phyloP scores from a whole-genome alignment of 306 rosid species.

The Gastrolobium villosum region DNA sequence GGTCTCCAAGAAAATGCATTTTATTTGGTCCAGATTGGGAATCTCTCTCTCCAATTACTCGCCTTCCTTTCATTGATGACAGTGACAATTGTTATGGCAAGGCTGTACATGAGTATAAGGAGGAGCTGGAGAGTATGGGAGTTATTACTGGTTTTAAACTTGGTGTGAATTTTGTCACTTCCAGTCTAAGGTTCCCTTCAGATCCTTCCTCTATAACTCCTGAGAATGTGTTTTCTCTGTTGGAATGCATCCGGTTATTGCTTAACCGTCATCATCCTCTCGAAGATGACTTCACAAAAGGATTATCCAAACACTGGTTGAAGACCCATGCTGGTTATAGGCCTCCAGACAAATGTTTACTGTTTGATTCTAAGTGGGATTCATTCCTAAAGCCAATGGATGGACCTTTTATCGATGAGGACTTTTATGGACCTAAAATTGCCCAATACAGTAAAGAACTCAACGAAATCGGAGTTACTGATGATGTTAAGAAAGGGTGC shows the following conservation, averaged over 20 bases:
- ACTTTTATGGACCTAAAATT: slow-evolving; percentile 57
- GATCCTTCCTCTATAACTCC: slow-evolving; percentile 50
- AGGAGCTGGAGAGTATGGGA: slow-evolving; percentile 66
- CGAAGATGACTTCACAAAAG: slow-evolving; percentile 35
- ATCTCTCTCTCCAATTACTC: slow-evolving; percentile 56
- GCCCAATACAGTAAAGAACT: slow-evolving; percentile 54
- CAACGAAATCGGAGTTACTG: slow-evolving; percentile 52
- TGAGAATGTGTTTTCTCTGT: slow-evolving; percentile 53
- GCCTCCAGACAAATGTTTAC: slow-evolving; percentile 60
- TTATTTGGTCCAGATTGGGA: slow-evolving; percentile 65
- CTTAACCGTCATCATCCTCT: slow-evolving; percentile 23
- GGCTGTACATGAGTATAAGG: slow-evolving; percentile 46
- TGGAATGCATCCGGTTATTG: slow-evolving; percentile 57
- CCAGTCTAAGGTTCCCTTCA: slow-evolving; percentile 46
- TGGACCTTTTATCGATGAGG: slow-evolving; percentile 69
- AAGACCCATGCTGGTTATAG: slow-evolving; percentile 60
- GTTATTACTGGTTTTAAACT: slow-evolving; percentile 55
- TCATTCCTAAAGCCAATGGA: slow-evolving; percentile 51
- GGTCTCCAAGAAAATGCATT: slow-evolving; percentile 63
- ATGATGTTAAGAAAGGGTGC: slow-evolving; percentile 50
- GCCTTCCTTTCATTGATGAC: slow-evolving; percentile 72
- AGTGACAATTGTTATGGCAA: slow-evolving; percentile 54
- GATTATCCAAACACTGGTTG: slow-evolving; percentile 60
- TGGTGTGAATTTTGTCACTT: slow-evolving; percentile 58
- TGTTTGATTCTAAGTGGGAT: slow-evolving; percentile 54